These are phyloP conservation scores for Thermothelomyces thermophilus DNA, from an alignment of 2,329 filamentous ascomycete species.

Conservation along the genomic window DNA sequence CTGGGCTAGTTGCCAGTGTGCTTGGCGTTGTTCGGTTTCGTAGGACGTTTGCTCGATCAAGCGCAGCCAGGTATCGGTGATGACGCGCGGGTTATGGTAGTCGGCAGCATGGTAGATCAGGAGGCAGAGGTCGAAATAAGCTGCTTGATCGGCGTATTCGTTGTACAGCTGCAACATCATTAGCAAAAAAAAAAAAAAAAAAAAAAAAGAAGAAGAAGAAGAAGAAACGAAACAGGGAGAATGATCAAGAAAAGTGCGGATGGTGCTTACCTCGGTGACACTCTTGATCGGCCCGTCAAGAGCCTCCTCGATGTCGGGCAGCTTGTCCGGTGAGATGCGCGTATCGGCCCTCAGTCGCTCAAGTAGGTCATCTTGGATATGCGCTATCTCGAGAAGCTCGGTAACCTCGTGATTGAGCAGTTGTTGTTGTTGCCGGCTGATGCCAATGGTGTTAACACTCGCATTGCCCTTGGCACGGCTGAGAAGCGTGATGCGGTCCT, in stretches of 20 bases:
- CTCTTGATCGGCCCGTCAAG: slow-evolving; percentile 74
- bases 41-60: slow-evolving; percentile 68
- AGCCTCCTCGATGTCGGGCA: slow-evolving; percentile 55
- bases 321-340: slow-evolving; percentile 59
- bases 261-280: slow-evolving; percentile 62
- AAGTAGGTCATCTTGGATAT: slow-evolving; percentile 88
- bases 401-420: slow-evolving; percentile 77
- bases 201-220: not conserved
- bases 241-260: not conserved
- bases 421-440: slow-evolving; percentile 76
- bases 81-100: slow-evolving; percentile 79
- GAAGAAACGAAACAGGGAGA: not conserved
- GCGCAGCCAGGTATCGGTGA: slow-evolving; percentile 76
- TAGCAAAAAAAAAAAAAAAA: slow-evolving; percentile 12
- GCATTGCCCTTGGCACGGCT: slow-evolving; percentile 89
- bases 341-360: slow-evolving; percentile 68
- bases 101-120: slow-evolving; percentile 89
- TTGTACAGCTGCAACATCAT: slow-evolving; percentile 72
- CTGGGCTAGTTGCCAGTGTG: slow-evolving; percentile 32
- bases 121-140: slow-evolving; percentile 87
- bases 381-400: slow-evolving; percentile 83
- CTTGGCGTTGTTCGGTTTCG: slow-evolving; percentile 40
- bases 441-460: slow-evolving; percentile 69
- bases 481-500: slow-evolving; percentile 81
- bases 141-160: slow-evolving; percentile 76